phyloP scores from a whole-genome alignment of 2,329 filamentous ascomycete genomes.

The Calonectria pseudoreteaudii region DNA sequence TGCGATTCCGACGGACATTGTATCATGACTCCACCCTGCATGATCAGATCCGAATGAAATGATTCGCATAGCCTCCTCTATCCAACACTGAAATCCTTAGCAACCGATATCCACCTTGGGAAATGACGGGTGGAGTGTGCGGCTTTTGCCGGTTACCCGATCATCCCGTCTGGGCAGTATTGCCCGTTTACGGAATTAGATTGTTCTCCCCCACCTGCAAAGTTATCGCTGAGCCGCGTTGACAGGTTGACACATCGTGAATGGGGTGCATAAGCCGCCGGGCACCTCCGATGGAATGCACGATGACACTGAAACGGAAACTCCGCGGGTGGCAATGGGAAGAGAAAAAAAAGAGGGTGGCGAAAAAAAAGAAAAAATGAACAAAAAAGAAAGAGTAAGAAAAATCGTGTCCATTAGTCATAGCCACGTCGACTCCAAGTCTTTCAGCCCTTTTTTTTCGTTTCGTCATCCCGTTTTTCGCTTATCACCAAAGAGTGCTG shows the following conservation, averaged over 20 bases:
- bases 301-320: background rate
- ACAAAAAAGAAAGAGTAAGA: background rate
- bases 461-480: background rate
- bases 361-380: too few species aligned
- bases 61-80: constrained; percentile 2
- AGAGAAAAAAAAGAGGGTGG: background rate
- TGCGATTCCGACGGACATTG: background rate
- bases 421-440: background rate
- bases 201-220: background rate
- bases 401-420: background rate
- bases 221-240: background rate
- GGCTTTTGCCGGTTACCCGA: background rate
- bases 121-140: background rate
- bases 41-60: background rate
- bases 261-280: background rate
- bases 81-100: constrained; percentile 27
- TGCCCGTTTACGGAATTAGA: background rate
- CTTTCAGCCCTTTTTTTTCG: background rate
- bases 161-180: background rate
- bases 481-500: background rate
- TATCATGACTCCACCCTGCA: background rate
- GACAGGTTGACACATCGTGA: background rate
- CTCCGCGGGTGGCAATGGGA: background rate
- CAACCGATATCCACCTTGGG: constrained; percentile 24
- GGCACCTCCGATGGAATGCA: background rate